Evolutionary conservation across 2,329 filamentous ascomycete species (phyloP), one percentile per base, ranked within the genome.

Genomic region (Cercospora zeina): DNA sequence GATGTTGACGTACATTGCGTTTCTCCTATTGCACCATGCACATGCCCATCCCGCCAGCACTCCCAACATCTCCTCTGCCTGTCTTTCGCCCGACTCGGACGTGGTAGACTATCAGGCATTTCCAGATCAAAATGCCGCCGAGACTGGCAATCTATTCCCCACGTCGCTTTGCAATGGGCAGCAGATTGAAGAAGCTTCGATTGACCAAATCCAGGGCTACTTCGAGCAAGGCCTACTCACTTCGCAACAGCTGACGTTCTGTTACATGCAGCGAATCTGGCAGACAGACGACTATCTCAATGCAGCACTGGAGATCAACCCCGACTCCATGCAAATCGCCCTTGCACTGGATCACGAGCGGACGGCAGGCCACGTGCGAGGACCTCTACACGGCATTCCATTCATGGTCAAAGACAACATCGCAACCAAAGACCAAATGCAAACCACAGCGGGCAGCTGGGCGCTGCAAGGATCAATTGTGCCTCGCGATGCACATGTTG

Each of bases 361-460:
- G 16, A 70, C 72, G 11, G 69, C 76, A 1, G 86, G 86, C 24
- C 78, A 77, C 39, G 73, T 86, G 9, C 82, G 87, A n/a, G 83
- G 88, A 1, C 85, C 85, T 0, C 79, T 93, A 1, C 89, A 92
- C 72, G 89, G 89, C 2, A 89, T 93, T 47, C 89, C 89, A 0
- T 89, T 89, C 72, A 79, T 88, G 2, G 83, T 91, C 66, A 92
- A 92, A 75, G 89, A 92, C 71, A 89, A 88, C 71, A 88, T 90
- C 59, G 86, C 81, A 24, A 85, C 83, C 8, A 85, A 85, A 65
- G 89, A 91, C 72, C 82, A 82, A 56, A 84, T 92, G 82, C 83
- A 91, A 71, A 92, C 89, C 1, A 91, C 89, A 0, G 88, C 89
- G 0, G 89, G 89, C 0, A 85, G 82, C 69, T 87, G 80, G 82